These are phyloP conservation scores for Sporothrix brasiliensis DNA, from an alignment of 2,329 filamentous ascomycete genomes.

Conservation along the genomic window DNA sequence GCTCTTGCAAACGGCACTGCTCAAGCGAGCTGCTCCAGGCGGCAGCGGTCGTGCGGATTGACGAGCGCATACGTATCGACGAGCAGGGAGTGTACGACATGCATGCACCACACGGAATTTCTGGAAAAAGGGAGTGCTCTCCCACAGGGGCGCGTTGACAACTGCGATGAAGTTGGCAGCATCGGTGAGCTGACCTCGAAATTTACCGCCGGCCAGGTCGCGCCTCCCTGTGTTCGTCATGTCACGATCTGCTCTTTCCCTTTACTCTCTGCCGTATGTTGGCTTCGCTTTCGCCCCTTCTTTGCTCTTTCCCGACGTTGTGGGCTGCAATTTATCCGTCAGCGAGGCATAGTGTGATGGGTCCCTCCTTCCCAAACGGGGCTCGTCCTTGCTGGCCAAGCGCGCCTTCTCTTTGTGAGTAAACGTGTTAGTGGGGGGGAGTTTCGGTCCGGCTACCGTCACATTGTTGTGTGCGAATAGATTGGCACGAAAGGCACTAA, in stretches of 20 bases:
- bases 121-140: neutral
- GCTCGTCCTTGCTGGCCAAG: neutral
- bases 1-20: neutral
- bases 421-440: constrained; percentile 21
- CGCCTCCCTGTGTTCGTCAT: neutral
- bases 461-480: constrained; percentile 3
- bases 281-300: neutral
- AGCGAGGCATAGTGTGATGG: neutral
- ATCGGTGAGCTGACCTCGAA: constrained; percentile 14
- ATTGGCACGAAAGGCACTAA: constrained; percentile 7
- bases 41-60: neutral
- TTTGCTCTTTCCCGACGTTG: constrained; percentile 9
- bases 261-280: neutral
- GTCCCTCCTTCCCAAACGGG: constrained; percentile 21
- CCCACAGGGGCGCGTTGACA: neutral
- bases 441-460: constrained; percentile 29
- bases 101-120: neutral
- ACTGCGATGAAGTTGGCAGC: neutral
- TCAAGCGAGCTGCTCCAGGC: neutral
- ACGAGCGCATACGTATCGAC: neutral
- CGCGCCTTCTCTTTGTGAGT: neutral
- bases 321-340: constrained; percentile 18
- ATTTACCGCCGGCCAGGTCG: constrained; percentile 9
- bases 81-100: neutral
- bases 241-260: constrained; percentile 2